A percentile compares a stretch with the other conserved stretches of the same genome.
These are phyloP conservation scores for sorghum (Sorghum bicolor) DNA, from an alignment of 176 grass and related monocot genomes.

Conservation along the genomic window Sorghum_bicolor_NCBIv3 NC_012873.2:7020501-7021000, in stretches of 20 bases:
- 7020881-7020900: background rate
- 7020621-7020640: background rate
- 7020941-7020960: background rate
- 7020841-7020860: background rate
- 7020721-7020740: background rate
- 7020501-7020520: slow-evolving; percentile 40
- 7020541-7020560: background rate
- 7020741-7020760: background rate
- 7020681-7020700: background rate
- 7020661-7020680: background rate
- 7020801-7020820: background rate
- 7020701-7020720: background rate
- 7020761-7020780: background rate
- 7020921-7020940: background rate
- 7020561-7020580: slow-evolving; percentile 26
- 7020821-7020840: background rate
- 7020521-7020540: background rate
- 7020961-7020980: background rate
- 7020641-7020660: background rate
- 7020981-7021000: slow-evolving; percentile 14
- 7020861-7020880: slow-evolving; percentile 1
- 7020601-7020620: background rate
- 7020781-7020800: background rate
- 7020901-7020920: background rate
- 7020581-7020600: slow-evolving; percentile 16